phyloP scores from a whole-genome alignment of 495 filamentous ascomycete species.

The Penicillium maclennaniae region DNA sequence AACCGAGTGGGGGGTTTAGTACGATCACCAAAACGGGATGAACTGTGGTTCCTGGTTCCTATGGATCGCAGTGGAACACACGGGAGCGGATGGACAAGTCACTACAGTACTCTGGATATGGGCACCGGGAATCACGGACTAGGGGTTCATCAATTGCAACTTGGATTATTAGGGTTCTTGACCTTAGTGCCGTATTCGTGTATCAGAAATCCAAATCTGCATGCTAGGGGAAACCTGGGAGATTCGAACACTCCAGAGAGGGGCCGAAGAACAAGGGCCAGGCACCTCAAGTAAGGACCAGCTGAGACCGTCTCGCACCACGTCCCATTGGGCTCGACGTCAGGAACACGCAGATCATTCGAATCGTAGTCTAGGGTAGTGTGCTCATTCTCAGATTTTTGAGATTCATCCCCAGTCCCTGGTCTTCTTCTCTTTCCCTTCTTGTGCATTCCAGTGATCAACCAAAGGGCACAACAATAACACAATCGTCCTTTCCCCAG shows the following conservation, averaged over 20 bases:
- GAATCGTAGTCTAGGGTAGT: neutral
- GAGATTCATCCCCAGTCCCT: neutral
- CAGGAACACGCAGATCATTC: slow-evolving; percentile 12
- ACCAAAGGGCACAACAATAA: neutral
- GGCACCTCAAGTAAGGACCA: slow-evolving; percentile 12
- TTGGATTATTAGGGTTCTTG: too few relatives aligned
- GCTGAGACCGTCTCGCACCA: slow-evolving; percentile 19
- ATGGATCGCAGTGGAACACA: neutral
- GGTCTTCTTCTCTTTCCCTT: slow-evolving; percentile 8
- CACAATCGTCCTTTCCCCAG: slow-evolving; percentile 2
- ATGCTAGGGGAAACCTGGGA: too few relatives aligned
- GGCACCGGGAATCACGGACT: too few relatives aligned
- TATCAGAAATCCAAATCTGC: too few relatives aligned
- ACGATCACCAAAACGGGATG: neutral
- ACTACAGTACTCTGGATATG: too few relatives aligned
- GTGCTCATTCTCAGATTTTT: neutral
- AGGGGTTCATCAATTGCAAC: too few relatives aligned
- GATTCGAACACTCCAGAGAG: too few relatives aligned
- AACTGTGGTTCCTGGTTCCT: neutral
- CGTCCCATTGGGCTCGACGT: slow-evolving; percentile 24
- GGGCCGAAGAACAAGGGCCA: too few relatives aligned
- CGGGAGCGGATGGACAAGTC: neutral
- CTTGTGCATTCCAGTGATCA: neutral
- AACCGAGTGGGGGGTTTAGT: neutral
- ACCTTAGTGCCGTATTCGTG: too few relatives aligned